phyloP scores from a whole-genome alignment of 2,329 filamentous ascomycete genomes.

The Penicillium aurantiogriseum region DNA sequence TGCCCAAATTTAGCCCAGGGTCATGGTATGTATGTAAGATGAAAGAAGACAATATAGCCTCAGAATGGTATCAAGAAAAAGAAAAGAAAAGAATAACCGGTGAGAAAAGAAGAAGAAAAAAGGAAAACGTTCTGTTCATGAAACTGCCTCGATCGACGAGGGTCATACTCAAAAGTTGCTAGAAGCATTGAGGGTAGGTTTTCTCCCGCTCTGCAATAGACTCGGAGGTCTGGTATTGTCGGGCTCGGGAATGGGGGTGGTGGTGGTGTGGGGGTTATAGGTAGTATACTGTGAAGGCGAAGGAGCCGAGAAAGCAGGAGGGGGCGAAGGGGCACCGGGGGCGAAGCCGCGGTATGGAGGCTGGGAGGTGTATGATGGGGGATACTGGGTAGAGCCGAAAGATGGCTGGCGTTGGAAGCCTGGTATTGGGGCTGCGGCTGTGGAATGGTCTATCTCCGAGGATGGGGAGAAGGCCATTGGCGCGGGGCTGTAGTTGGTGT shows the following conservation, averaged over 20 bases:
- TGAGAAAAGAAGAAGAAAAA: background rate
- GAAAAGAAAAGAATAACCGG: background rate
- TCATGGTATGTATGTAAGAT: slow-evolving; percentile 2
- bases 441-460: slow-evolving; percentile 4
- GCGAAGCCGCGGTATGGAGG: slow-evolving; percentile 18
- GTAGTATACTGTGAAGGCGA: slow-evolving; percentile 13
- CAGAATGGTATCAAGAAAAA: slow-evolving; percentile 10
- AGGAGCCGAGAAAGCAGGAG: slow-evolving; percentile 30
- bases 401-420: slow-evolving; percentile 29
- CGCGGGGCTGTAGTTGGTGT: slow-evolving; percentile 24
- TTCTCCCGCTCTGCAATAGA: slow-evolving; percentile 41
- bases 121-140: slow-evolving; percentile 3
- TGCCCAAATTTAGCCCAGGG: background rate
- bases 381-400: slow-evolving; percentile 26
- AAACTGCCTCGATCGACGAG: slow-evolving; percentile 7
- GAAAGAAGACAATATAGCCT: background rate
- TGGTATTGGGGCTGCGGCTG: background rate
- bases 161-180: slow-evolving; percentile 31
- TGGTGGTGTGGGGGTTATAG: slow-evolving; percentile 11
- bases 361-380: slow-evolving; percentile 23
- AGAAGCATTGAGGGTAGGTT: slow-evolving; percentile 36
- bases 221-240: slow-evolving; percentile 39
- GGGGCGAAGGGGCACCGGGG: slow-evolving; percentile 28
- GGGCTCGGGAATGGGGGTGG: slow-evolving; percentile 16
- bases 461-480: slow-evolving; percentile 23